Base-by-base conservation (phyloP, 1,139 yeast species). In the Debaryomyces sp. region DNA sequence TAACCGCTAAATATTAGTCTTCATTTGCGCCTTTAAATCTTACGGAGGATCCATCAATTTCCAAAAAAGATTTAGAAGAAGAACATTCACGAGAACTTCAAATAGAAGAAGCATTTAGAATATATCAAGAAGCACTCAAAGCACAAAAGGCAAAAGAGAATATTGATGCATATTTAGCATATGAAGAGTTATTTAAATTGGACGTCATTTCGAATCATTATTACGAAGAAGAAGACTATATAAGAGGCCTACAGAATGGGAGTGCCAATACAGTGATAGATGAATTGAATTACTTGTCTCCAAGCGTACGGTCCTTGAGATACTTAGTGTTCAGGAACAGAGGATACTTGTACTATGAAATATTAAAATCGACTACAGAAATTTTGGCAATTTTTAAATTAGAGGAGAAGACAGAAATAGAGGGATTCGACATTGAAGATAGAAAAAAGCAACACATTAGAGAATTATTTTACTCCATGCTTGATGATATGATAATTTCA, bases 1-100 rank as follows among this genome's bases (percentile, higher is more conserved):
- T 43, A 42, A 57, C 43, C 1, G 15, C 10, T 3, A 12, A 32
- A 32, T 32, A 15, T 18, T 18, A 54, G 87, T 87, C 95, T 41
- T 77, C 85, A 7, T 94, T 94, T 64, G 78, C 84, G 24, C 96
- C 98, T 3, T 75, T 92, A 42, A 94, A 94, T 61, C 68, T 86
- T 44, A 79, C 81, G 42, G 92, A 86, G 51, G 96, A 89, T 60
- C 88, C 86, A 42, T 68, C 80, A 9, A 52, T 61, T 5, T 66
- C 76, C 38, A 73, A 74, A 51, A 73, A 73, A 52, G 81, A 77
- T 46, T 71, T 80, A 42, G 96, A 89, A 54, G 97, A 91, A 56
- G 94, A 90, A 55, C 96, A 91, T 59, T 87, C 97, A 1, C 71
- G 96, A 48, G 99, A 94, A 60, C 86, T 81, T 34, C 83, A 90